A percentile compares a stretch with the other conserved stretches of the same genome.
Conservation (phyloP, 202 grass and related monocot species). For the Bolboschoenoplectus hybrid region DNA sequence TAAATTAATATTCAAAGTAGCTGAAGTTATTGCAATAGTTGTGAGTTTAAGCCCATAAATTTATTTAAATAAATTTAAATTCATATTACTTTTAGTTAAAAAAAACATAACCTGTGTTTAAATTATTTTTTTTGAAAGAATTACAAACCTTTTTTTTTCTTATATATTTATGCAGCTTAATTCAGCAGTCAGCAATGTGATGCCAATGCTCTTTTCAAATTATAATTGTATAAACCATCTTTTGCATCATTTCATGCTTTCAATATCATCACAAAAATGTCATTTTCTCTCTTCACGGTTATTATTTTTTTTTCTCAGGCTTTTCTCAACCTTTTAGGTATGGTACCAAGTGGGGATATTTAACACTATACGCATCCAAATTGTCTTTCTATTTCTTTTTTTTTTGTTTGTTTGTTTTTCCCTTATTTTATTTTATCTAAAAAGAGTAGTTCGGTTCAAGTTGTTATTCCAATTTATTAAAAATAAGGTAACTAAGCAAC, state of each 20-base stretch:
- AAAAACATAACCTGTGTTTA: no score
- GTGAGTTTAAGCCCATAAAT: no score
- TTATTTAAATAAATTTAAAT: no score
- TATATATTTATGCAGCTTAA: no score
- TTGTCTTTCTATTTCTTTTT: neutral
- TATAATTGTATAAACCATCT: neutral
- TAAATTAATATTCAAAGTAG: no score
- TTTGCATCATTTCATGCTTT: no score
- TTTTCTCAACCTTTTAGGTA: neutral
- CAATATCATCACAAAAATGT: neutral
- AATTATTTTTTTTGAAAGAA: no score
- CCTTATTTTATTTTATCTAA: neutral
- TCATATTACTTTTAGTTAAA: no score
- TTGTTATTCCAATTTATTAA: conserved; percentile 1
- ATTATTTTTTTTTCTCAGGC: neutral
- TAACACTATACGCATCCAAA: conserved; percentile 7
- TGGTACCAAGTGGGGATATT: neutral
- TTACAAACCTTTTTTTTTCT: no score
- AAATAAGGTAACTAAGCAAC: conserved; percentile 8
- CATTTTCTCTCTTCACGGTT: neutral
- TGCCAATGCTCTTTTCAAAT: neutral
- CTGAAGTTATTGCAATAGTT: no score
- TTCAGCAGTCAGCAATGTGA: neutral
- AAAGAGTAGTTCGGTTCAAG: conserved; percentile 1
- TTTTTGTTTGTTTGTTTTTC: neutral